phyloP scores from a whole-genome alignment of 225 moss, liverwort and hornwort genomes.

The Climacium dendroides region DNA sequence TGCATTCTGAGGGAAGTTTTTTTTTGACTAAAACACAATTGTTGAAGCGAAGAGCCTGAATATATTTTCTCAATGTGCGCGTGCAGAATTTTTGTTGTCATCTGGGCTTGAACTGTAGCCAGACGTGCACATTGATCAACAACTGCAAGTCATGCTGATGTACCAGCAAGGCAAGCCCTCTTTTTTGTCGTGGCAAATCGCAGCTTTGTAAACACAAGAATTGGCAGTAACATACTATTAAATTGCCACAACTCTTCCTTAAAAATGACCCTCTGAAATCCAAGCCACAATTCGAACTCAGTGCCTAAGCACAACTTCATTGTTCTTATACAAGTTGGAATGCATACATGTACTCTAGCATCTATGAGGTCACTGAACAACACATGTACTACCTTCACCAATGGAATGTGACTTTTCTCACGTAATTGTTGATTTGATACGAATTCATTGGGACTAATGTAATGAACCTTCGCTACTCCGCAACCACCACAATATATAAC shows the following conservation, averaged over 20 bases:
- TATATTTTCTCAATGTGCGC: neutral
- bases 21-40: fast-evolving
- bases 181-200: fast-evolving
- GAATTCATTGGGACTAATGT: neutral
- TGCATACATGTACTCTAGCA: neutral
- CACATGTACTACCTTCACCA: neutral
- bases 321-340: too few relatives aligned
- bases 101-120: neutral
- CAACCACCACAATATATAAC: neutral
- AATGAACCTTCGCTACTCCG: neutral
- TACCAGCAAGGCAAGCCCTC: neutral
- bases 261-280: too few relatives aligned
- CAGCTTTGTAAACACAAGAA: neutral
- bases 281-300: too few relatives aligned
- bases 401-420: neutral
- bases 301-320: neutral
- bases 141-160: too few relatives aligned
- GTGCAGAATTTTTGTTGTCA: neutral
- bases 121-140: too few relatives aligned
- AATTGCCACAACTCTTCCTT: neutral
- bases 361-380: neutral
- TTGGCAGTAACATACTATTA: neutral
- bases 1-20: too few relatives aligned
- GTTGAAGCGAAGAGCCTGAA: neutral
- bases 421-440: neutral